phyloP scores from a whole-genome alignment of 345 rosid species.

The Citrus inodora region DNA sequence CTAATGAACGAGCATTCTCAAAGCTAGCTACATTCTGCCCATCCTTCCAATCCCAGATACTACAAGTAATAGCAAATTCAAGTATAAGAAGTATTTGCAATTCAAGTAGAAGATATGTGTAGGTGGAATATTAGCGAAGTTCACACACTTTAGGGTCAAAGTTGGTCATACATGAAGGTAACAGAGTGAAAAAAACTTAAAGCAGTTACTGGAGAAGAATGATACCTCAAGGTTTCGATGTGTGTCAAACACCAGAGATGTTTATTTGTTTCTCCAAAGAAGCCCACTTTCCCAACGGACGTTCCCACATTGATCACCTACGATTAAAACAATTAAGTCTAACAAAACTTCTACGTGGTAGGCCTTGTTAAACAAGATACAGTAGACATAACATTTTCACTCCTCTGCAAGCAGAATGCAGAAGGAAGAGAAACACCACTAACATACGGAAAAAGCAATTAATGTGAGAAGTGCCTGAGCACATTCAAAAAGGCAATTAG shows the following conservation, averaged over 20 bases:
- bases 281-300: constrained; percentile 80
- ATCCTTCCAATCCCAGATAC: constrained; percentile 85
- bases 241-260: constrained; percentile 96
- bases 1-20: constrained; percentile 73
- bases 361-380: background rate
- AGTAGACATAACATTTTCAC: background rate
- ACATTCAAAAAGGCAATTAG: background rate
- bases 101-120: background rate
- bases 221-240: constrained; percentile 85
- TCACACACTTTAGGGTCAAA: background rate
- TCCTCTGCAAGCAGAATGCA: background rate
- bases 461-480: background rate
- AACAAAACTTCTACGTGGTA: background rate
- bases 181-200: background rate
- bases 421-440: background rate
- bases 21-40: constrained; percentile 54
- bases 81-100: background rate
- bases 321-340: constrained; percentile 9
- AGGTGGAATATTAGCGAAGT: background rate
- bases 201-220: background rate
- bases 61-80: constrained; percentile 19
- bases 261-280: constrained; percentile 55
- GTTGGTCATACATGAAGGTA: background rate
- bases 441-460: background rate
- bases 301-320: constrained; percentile 93